A percentile compares a stretch with the other conserved stretches of the same genome.
phyloP scores from a whole-genome alignment of 306 rosid genomes.

The Adenanthera pavonina region DNA sequence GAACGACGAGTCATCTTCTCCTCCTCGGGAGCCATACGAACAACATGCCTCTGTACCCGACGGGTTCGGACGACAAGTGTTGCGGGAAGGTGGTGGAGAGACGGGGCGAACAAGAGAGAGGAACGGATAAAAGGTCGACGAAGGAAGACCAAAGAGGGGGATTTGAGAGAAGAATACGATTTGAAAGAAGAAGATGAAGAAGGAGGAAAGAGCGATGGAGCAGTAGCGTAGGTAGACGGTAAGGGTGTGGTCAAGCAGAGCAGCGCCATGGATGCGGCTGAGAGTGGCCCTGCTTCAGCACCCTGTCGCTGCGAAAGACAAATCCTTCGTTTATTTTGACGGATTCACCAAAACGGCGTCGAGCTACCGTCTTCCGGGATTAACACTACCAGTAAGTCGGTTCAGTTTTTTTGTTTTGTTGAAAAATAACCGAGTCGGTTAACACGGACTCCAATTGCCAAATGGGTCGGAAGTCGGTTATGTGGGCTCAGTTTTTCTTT shows the following conservation, averaged over 20 bases:
- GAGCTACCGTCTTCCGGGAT: not conserved
- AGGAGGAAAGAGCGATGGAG: slow-evolving; percentile 17
- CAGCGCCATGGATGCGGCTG: slow-evolving; percentile 48
- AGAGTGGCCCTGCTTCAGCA: not conserved
- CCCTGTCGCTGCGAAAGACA: not conserved
- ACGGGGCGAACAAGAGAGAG: slow-evolving; percentile 6
- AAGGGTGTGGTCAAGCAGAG: slow-evolving; percentile 42
- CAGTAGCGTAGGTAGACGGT: slow-evolving; percentile 22
- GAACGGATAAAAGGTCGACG: slow-evolving; percentile 20
- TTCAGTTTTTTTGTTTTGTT: not conserved
- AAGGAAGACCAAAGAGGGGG: slow-evolving; percentile 13
- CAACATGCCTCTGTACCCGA: slow-evolving; percentile 50
- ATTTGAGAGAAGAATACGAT: slow-evolving; percentile 32
- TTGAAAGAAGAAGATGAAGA: slow-evolving; percentile 30
- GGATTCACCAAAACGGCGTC: not conserved
- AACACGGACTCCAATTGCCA: not conserved
- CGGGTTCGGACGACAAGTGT: not conserved
- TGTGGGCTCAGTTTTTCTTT: not conserved
- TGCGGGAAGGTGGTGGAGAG: not conserved
- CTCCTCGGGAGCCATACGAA: slow-evolving; percentile 89
- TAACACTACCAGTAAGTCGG: not conserved
- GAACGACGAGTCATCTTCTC: slow-evolving; percentile 84
- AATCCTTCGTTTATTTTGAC: not conserved
- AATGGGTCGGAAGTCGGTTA: not conserved
- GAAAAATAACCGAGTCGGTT: not conserved